Percentiles rank a stretch among this genome's conserved stretches.
Evolutionary conservation across 176 grass and related monocot species (phyloP).

Genomic region (Triticum urartu): DNA sequence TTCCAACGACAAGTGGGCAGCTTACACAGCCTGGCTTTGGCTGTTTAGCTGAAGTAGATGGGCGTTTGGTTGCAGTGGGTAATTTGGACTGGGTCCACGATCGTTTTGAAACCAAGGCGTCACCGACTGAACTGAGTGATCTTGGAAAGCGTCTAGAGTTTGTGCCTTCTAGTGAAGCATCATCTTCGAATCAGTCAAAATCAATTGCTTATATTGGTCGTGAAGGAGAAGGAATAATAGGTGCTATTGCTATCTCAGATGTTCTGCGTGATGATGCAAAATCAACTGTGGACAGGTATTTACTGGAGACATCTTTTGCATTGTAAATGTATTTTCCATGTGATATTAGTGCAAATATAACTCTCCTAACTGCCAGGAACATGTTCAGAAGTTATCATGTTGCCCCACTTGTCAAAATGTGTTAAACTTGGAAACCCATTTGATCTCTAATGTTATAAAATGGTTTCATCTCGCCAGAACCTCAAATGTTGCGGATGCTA

Average conservation of each 20-base stretch:
- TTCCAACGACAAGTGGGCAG: conserved; percentile 72
- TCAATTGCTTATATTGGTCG: conserved; percentile 81
- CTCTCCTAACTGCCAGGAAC: neutral
- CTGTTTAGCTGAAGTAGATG: conserved; percentile 92
- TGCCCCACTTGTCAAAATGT: neutral
- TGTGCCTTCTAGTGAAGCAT: conserved; percentile 41
- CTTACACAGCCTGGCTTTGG: conserved; percentile 91
- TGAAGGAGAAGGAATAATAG: conserved; percentile 94
- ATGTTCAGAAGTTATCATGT: neutral
- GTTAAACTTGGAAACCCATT: neutral
- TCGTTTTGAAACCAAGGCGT: conserved; percentile 65
- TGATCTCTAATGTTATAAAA: neutral
- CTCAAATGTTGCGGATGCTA: conserved; percentile 10
- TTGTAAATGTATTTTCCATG: conserved; percentile 14
- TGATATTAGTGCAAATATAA: conserved; percentile 4
- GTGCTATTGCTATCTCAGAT: conserved; percentile 87
- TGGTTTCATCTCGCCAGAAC: neutral
- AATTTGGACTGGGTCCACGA: conserved; percentile 78
- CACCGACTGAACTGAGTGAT: conserved; percentile 47
- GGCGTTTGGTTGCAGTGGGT: conserved; percentile 85
- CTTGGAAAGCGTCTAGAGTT: conserved; percentile 54
- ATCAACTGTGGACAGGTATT: conserved; percentile 70
- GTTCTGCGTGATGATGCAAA: conserved; percentile 79
- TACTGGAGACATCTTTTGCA: conserved; percentile 22
- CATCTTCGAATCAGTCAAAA: conserved; percentile 69